Evolutionary conservation across 108 stramenopile genomes (phyloP), one percentile per base, ranked within the genome.

Genomic region (Cyclotella atomus): DNA sequence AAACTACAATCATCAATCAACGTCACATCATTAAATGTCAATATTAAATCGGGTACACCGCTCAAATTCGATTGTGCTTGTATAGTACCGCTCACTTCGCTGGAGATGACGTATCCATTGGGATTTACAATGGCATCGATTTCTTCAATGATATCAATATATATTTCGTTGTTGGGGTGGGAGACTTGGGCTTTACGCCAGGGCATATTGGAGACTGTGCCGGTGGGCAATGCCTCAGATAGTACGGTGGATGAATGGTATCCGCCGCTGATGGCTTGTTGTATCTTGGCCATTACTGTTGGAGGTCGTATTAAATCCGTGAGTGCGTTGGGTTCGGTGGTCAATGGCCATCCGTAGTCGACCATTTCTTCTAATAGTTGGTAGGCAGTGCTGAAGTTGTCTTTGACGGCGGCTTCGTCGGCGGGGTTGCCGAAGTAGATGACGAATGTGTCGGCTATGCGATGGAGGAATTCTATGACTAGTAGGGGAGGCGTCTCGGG

Each of bases 361-460:
- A 97, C 90, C 99, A 99, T 98, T 74, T 99, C 98, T 78, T 98
- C 97, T 60, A 99, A 65, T 28, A 99, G 71, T 71, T 98, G 98
- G 84, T 98, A 99, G 44, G 97, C 96, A 38, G 94, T 97, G 15
- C 90, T 87, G 73, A 99, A 98, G 73, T 97, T 97, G 59, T 98
- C 98, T 76, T 97, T 98, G 55, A 99, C 92, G n/a, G 94, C 88
- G 24, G 70, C 74, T 52, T 98, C 97, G 68, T 97, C 96, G n/a
- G 95, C 90, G 2, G 93, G 92, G 55, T 56, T 69, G 35, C 96
- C 97, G 83, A 99, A 97, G 74, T 99, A 99, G 10, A 97, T 86
- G 19, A 90, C 89, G 66, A 98, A 96, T 9, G 96, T 97, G 71
- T 97, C 95, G 28, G 96, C 87, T 12, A 99, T 77, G 24, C 97